Conservation (phyloP, 176 grass and related monocot genomes). For the Puccinellia tenuiflora region DNA sequence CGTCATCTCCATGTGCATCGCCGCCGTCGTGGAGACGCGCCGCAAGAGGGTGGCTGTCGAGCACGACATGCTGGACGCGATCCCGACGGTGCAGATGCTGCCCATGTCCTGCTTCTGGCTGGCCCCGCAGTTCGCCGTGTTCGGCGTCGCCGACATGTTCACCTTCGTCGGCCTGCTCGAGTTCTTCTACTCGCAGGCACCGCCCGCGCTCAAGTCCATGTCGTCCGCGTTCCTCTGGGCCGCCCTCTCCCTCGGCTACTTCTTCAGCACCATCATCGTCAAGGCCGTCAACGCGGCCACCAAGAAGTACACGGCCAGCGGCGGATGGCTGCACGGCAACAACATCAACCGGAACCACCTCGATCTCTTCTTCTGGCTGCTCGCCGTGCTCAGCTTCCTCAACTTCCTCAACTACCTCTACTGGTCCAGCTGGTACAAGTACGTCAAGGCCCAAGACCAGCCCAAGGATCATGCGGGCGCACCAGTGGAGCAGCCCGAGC, state of each 20-base stretch:
- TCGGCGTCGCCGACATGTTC: constrained; percentile 85
- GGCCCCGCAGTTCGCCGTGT: constrained; percentile 57
- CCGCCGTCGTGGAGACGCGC: constrained; percentile 51
- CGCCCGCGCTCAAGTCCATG: constrained; percentile 57
- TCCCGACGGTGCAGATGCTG: background rate
- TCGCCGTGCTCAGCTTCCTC: constrained; percentile 59
- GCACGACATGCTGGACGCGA: constrained; percentile 17
- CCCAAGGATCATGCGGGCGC: background rate
- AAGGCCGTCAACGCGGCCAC: constrained; percentile 57
- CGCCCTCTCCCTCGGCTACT: constrained; percentile 65
- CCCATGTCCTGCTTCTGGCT: constrained; percentile 68
- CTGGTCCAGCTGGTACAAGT: constrained; percentile 61
- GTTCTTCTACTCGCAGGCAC: constrained; percentile 81
- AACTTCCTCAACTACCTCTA: constrained; percentile 70
- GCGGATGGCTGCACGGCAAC: constrained; percentile 52
- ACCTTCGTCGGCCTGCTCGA: constrained; percentile 64
- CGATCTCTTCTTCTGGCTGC: constrained; percentile 82
- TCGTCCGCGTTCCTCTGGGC: constrained; percentile 58
- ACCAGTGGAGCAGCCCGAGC: background rate
- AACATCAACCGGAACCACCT: constrained; percentile 69
- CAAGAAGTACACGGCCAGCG: background rate
- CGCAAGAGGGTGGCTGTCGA: constrained; percentile 41
- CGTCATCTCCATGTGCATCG: constrained; percentile 56
- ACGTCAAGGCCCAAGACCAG: constrained; percentile 17
- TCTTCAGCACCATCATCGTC: constrained; percentile 67